phyloP scores from a whole-genome alignment of 2,329 filamentous ascomycete genomes.

The Colletotrichum filicis region DNA sequence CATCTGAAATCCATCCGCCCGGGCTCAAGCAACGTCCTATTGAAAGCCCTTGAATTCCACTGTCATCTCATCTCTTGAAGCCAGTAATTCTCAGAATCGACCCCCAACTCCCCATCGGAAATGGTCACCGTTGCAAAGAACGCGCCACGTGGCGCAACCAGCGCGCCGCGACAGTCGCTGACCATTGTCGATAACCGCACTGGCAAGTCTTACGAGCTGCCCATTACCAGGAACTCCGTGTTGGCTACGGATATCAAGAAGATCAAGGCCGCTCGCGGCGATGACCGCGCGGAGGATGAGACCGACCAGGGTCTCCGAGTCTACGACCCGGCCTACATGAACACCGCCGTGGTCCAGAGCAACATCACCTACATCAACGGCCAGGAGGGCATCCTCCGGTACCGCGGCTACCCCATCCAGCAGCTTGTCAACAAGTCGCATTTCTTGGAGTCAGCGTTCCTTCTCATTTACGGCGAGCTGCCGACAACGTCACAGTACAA shows the following conservation, averaged over 20 bases:
- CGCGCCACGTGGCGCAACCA: constrained; percentile 29
- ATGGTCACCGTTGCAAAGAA: constrained; percentile 30
- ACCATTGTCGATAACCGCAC: constrained; percentile 62
- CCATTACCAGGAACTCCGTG: constrained; percentile 61
- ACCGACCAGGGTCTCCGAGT: constrained; percentile 60
- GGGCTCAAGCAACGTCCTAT: constrained; percentile 3
- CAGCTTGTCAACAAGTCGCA: constrained; percentile 60
- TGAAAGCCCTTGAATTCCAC: constrained; percentile 16
- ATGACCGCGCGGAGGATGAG: constrained; percentile 56
- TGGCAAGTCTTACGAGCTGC: constrained; percentile 58
- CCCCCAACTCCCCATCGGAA: background rate
- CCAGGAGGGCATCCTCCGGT: constrained; percentile 60
- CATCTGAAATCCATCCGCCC: constrained; percentile 16
- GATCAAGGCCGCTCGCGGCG: constrained; percentile 51
- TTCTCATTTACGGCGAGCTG: constrained; percentile 63
- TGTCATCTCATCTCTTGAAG: constrained; percentile 6
- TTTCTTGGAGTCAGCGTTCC: constrained; percentile 60
- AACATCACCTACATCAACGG: constrained; percentile 65
- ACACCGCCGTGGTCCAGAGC: constrained; percentile 61
- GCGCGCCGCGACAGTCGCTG: constrained; percentile 44
- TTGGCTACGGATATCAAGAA: constrained; percentile 62
- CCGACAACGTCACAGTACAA: constrained; percentile 53
- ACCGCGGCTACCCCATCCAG: constrained; percentile 63
- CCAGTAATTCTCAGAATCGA: background rate
- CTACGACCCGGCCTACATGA: constrained; percentile 64